Evolutionary conservation across 768 basidiomycete genomes (phyloP).

Genomic region (Myochromella boudieri): DNA sequence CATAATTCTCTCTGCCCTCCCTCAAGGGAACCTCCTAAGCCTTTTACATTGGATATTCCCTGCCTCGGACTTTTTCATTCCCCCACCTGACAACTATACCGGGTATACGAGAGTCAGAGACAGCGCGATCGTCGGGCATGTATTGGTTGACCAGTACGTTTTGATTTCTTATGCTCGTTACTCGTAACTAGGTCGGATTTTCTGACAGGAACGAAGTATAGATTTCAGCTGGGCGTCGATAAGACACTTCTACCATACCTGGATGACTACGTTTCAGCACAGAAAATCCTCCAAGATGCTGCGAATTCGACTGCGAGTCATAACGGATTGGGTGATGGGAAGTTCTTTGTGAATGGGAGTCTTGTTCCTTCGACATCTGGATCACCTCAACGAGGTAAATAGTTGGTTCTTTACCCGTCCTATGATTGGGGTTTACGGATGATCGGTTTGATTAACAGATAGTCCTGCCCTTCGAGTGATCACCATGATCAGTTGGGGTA

Average conservation of each 20-base stretch:
- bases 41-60: too few species aligned
- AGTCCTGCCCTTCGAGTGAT: slow-evolving; percentile 72
- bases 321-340: slow-evolving; percentile 74
- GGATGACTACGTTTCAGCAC: slow-evolving; percentile 52
- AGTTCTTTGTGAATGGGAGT: slow-evolving; percentile 64
- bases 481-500: slow-evolving; percentile 66
- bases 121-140: slow-evolving; percentile 61
- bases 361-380: slow-evolving; percentile 58
- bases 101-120: slow-evolving; percentile 69
- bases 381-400: slow-evolving; percentile 12
- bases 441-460: slow-evolving; percentile 37
- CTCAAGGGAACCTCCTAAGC: too few species aligned
- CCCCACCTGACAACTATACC: slow-evolving; percentile 40
- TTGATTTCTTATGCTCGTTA: neutral
- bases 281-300: slow-evolving; percentile 56
- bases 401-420: slow-evolving; percentile 2
- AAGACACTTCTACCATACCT: slow-evolving; percentile 45
- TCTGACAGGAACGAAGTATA: too few species aligned
- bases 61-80: too few species aligned
- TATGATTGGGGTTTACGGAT: neutral
- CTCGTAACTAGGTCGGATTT: too few species aligned
- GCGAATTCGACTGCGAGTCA: slow-evolving; percentile 58
- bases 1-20: slow-evolving; percentile 51
- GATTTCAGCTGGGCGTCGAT: slow-evolving; percentile 48
- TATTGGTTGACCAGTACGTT: slow-evolving; percentile 39